Evolutionary conservation across 2,329 filamentous ascomycete species (phyloP).

Genomic region (Geoglossum cookeanum): DNA sequence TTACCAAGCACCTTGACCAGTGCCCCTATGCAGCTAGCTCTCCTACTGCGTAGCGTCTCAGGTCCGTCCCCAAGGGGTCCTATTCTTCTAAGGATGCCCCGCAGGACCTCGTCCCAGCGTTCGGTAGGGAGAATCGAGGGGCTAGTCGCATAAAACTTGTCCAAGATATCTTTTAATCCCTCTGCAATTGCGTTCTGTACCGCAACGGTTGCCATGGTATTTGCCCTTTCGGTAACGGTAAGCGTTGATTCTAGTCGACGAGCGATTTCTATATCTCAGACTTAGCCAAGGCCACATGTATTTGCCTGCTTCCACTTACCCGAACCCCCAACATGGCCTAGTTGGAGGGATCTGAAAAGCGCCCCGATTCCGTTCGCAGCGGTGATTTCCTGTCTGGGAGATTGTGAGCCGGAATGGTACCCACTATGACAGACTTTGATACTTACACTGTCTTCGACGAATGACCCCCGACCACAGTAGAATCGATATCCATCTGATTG

Average conservation of each 20-base stretch:
- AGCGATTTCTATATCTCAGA: background rate
- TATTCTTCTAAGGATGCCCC: background rate
- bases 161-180: background rate
- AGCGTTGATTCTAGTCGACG: background rate
- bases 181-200: background rate
- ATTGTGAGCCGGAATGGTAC: background rate
- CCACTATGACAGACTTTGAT: background rate
- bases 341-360: conserved; percentile 1
- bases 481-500: conserved; percentile 47
- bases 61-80: background rate
- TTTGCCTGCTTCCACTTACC: background rate
- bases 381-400: conserved; percentile 1
- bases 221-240: background rate
- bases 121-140: background rate
- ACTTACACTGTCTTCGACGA: conserved; percentile 19
- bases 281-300: background rate
- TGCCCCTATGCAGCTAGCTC: background rate
- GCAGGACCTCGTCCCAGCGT: background rate
- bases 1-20: background rate
- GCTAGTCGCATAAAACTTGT: background rate
- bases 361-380: background rate
- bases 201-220: background rate
- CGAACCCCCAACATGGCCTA: background rate
- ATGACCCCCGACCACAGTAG: conserved; percentile 24
- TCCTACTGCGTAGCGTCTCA: background rate